phyloP scores from a whole-genome alignment of 2,329 filamentous ascomycete species.

The Fusarium sarcochroum region DNA sequence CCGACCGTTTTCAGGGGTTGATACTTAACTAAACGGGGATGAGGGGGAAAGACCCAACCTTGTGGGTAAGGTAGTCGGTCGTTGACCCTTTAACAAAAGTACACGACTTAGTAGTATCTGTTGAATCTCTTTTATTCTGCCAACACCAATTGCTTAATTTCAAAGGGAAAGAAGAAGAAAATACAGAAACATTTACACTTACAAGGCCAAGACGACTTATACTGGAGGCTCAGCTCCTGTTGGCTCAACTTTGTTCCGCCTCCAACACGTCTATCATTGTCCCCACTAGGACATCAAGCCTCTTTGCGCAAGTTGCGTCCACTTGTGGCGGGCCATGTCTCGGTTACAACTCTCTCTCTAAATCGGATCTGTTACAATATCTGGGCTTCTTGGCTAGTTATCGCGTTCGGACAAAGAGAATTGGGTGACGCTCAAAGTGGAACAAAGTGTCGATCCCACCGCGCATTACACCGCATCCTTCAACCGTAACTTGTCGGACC shows the following conservation, averaged over 20 bases:
- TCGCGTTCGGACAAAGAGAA: constrained; percentile 21
- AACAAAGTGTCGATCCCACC: constrained; percentile 39
- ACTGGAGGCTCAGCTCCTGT: neutral
- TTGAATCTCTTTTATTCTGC: neutral
- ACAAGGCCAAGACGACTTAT: neutral
- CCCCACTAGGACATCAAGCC: constrained; percentile 15
- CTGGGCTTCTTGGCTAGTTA: neutral
- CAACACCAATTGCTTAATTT: constrained; percentile 7
- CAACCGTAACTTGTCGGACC: constrained; percentile 33
- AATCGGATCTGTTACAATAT: constrained; percentile 33
- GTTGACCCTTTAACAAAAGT: constrained; percentile 18
- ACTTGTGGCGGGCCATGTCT: constrained; percentile 58
- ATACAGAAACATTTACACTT: neutral
- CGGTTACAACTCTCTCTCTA: constrained; percentile 45
- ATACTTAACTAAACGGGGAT: constrained; percentile 10
- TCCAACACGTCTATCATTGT: neutral
- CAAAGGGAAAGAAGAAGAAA: no score
- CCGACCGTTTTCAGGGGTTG: constrained; percentile 23
- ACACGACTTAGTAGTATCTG: constrained; percentile 8
- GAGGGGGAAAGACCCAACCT: constrained; percentile 17
- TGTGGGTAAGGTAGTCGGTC: constrained; percentile 21
- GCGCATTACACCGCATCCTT: constrained; percentile 46
- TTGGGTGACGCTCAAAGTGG: constrained; percentile 39
- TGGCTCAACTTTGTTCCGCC: neutral
- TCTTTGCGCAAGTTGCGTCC: constrained; percentile 25